Evolutionary conservation across 305 asterid species (phyloP).

Genomic region (Andrographis paniculata): DNA sequence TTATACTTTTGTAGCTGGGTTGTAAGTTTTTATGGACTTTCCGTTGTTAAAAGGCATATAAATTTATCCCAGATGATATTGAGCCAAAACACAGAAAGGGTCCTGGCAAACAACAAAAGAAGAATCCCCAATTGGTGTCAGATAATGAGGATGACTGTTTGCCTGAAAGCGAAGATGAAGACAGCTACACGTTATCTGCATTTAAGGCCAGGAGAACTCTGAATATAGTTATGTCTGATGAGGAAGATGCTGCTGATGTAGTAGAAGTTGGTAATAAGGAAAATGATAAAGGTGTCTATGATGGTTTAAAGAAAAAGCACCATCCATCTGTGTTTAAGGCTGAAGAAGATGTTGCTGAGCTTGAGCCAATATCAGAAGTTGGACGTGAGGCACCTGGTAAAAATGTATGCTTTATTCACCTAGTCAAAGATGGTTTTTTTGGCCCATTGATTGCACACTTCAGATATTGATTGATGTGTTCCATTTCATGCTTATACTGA

Average conservation of each 20-base stretch:
- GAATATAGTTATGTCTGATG: constrained; percentile 19
- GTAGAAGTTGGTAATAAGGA: constrained; percentile 21
- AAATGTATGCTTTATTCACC: too few species aligned
- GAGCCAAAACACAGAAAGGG: constrained; percentile 24
- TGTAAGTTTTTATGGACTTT: constrained; percentile 7
- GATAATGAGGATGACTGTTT: constrained; percentile 30
- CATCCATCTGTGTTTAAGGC: too few species aligned
- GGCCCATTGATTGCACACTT: not conserved
- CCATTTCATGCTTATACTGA: too few species aligned
- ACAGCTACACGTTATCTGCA: constrained; percentile 29
- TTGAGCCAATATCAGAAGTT: too few species aligned
- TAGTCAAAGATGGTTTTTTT: too few species aligned
- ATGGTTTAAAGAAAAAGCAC: constrained; percentile 4
- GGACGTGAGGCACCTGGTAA: too few species aligned
- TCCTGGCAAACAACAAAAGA: constrained; percentile 28
- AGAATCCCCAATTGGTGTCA: constrained; percentile 39
- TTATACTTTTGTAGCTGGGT: constrained; percentile 3
- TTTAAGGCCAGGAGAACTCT: constrained; percentile 21
- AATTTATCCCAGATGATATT: constrained; percentile 14
- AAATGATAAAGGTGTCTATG: constrained; percentile 23
- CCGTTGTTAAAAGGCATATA: constrained; percentile 22
- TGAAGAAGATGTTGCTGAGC: too few species aligned
- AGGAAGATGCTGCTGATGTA: constrained; percentile 24
- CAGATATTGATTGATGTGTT: too few species aligned
- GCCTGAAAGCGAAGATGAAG: constrained; percentile 36